phyloP scores from a whole-genome alignment of 441 rosid species.

The Aquilaria agallochum region DNA sequence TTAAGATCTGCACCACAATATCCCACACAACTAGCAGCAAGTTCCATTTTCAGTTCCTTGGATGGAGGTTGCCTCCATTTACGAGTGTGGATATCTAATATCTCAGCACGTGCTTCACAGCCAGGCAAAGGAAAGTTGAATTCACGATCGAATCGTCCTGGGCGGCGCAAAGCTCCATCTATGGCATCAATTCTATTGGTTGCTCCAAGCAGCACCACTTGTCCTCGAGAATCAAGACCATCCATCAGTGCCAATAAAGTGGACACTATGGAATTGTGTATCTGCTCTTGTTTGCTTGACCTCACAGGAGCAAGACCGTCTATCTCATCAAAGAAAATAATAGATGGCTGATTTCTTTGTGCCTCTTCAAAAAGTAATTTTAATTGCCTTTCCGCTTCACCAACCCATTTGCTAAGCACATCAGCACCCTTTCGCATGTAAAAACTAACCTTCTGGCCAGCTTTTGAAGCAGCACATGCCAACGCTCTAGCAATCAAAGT shows the following conservation, averaged over 20 bases:
- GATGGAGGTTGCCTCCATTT: conserved; percentile 98
- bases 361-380: conserved; percentile 99
- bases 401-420: conserved; percentile 99
- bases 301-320: conserved; percentile 99
- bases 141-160: conserved; percentile 99
- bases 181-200: conserved; percentile 99
- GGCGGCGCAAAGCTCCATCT: conserved; percentile 99
- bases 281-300: conserved; percentile 99
- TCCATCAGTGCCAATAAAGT: conserved; percentile 99
- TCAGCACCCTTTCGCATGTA: conserved; percentile 99
- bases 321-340: conserved; percentile 98
- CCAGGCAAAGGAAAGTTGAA: conserved; percentile 99
- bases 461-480: conserved; percentile 99
- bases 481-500: conserved; percentile 98
- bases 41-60: conserved; percentile 76
- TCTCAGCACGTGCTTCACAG: conserved; percentile 96
- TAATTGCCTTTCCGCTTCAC: conserved; percentile 99
- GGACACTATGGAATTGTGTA: conserved; percentile 98
- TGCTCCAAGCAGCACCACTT: conserved; percentile 99
- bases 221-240: conserved; percentile 99
- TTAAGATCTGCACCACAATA: conserved; percentile 99
- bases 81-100: conserved; percentile 95
- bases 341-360: conserved; percentile 97
- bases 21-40: conserved; percentile 98
- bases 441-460: conserved; percentile 99